These are phyloP conservation scores for Penicillium paradoxum DNA, from an alignment of 495 filamentous ascomycete species.

Conservation along the genomic window DNA sequence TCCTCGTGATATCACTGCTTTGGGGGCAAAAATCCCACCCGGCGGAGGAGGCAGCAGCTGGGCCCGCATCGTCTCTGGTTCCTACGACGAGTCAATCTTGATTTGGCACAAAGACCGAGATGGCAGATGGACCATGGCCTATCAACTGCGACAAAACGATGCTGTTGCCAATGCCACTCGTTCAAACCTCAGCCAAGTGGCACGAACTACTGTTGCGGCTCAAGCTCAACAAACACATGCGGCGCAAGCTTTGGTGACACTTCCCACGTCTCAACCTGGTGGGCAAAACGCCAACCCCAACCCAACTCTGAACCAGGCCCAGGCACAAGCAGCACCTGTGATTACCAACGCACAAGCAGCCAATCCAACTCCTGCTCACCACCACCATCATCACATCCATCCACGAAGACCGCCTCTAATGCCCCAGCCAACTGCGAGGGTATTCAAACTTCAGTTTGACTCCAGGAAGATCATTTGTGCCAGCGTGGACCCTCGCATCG, in stretches of 20 bases:
- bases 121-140: constrained; percentile 71
- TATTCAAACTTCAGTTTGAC: constrained; percentile 99
- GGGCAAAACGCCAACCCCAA: constrained; percentile 4
- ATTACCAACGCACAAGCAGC: neutral
- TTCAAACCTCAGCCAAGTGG: constrained; percentile 16
- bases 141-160: constrained; percentile 64
- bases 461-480: constrained; percentile 91
- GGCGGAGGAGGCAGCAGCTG: constrained; percentile 83
- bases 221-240: constrained; percentile 28
- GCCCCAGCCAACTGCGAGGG: constrained; percentile 37
- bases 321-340: neutral
- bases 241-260: constrained; percentile 13
- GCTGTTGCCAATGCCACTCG: constrained; percentile 44
- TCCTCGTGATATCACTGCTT: constrained; percentile 69
- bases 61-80: constrained; percentile 87
- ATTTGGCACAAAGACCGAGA: constrained; percentile 85
- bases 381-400: constrained; percentile 19
- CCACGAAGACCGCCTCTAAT: constrained; percentile 7
- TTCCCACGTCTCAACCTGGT: constrained; percentile 5
- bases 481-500: constrained; percentile 81
- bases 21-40: constrained; percentile 79
- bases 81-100: constrained; percentile 91
- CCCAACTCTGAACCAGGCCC: neutral
- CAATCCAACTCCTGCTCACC: constrained; percentile 9
- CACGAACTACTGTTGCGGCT: constrained; percentile 17